Evolutionary conservation across 805 yeast species (phyloP).

Genomic region (Metschnikowia drakensbergensis): DNA sequence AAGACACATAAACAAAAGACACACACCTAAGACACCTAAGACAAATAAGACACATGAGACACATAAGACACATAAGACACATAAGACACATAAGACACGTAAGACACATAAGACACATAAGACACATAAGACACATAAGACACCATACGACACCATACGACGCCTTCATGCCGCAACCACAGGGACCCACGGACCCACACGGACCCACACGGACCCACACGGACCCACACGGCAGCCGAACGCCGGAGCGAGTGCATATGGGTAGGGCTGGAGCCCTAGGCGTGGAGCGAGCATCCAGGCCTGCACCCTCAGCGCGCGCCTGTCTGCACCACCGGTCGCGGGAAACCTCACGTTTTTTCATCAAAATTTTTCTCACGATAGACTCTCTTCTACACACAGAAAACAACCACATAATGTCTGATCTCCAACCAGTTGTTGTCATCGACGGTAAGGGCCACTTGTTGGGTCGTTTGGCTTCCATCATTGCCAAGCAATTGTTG

Average conservation of each 20-base stretch:
- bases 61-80: too few relatives aligned
- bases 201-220: too few relatives aligned
- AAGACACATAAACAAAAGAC: too few relatives aligned
- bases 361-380: constrained; percentile 14
- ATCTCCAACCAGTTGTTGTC: constrained; percentile 96
- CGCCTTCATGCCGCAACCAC: too few relatives aligned
- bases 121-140: too few relatives aligned
- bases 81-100: too few relatives aligned
- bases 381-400: constrained; percentile 10
- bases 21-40: too few relatives aligned
- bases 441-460: constrained; percentile 99
- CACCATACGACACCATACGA: too few relatives aligned
- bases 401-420: constrained; percentile 49
- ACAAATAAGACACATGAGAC: too few relatives aligned
- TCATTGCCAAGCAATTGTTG: constrained; percentile 96
- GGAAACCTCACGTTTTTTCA: constrained; percentile 11
- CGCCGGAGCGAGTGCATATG: not conserved
- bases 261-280: constrained; percentile 14
- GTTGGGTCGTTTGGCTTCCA: constrained; percentile 99
- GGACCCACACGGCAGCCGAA: too few relatives aligned
- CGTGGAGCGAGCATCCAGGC: not conserved
- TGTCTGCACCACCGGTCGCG: constrained; percentile 10
- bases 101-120: too few relatives aligned
- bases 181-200: too few relatives aligned
- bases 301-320: constrained; percentile 2